These are phyloP conservation scores for Physaria fendleri DNA, from an alignment of 345 rosid genomes.

Conservation along the genomic window DNA sequence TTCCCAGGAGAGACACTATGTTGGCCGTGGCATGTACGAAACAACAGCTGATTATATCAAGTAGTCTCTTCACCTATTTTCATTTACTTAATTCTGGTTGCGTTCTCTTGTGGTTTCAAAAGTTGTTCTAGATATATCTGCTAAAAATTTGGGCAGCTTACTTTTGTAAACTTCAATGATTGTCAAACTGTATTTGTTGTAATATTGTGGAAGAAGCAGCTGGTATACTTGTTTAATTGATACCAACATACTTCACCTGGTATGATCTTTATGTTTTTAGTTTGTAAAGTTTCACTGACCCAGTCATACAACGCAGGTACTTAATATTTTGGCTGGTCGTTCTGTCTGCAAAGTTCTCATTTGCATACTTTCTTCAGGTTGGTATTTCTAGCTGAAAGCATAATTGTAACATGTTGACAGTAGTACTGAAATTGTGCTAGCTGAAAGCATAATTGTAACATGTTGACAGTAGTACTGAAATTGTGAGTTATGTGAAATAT, in stretches of 20 bases:
- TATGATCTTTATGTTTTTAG: neutral
- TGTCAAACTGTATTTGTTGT: neutral
- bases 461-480: too few species aligned
- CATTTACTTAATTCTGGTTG: neutral
- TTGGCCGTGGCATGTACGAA: constrained; percentile 98
- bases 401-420: neutral
- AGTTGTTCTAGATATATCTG: constrained; percentile 15
- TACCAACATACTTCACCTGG: neutral
- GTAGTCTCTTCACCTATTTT: constrained; percentile 39
- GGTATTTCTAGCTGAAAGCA: constrained; percentile 20
- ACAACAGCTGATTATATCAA: constrained; percentile 71
- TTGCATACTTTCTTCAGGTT: constrained; percentile 92
- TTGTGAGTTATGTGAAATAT: neutral
- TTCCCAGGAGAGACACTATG: constrained; percentile 82
- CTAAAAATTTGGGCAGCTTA: constrained; percentile 1
- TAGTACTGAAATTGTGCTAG: constrained; percentile 9
- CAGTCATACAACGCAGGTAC: constrained; percentile 50
- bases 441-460: too few species aligned
- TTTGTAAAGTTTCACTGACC: constrained; percentile 2
- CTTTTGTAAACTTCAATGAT: neutral
- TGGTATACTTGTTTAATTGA: constrained; percentile 16
- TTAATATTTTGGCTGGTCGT: constrained; percentile 84
- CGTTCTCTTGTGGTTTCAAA: constrained; percentile 8
- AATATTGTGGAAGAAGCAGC: constrained; percentile 9
- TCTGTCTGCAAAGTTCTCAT: constrained; percentile 74